Evolutionary conservation across 164 flowering plant species (phyloP), one percentile per base, ranked within the genome.

Genomic region (Sedum album): DNA sequence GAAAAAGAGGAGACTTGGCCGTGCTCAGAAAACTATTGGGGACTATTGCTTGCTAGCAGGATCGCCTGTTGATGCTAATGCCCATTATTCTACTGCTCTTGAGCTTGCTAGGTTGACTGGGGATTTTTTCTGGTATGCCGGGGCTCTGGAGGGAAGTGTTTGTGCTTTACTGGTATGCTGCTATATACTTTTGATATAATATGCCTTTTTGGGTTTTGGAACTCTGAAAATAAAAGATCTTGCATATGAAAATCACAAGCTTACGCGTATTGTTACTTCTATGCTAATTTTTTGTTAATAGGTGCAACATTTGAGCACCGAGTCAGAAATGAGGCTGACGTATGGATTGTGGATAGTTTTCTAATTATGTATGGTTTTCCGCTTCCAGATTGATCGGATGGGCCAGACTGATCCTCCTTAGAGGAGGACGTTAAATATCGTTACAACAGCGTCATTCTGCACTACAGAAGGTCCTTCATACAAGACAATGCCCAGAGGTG

Each of bases 61-160:
- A 57, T 92, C 99, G 41, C 99, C 99, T 66, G 97, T 95, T 73
- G 99, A 95, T 89, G 99, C 99, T 36, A 90, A 87, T 86, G 97
- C 96, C 8, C 99, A 95, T 76, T 95, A 92, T 78, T 83, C 96
- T 65, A 95, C 99, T 65, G 97, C 97, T 20, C 66, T 90, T 69
- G 99, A 95, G 69, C 96, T 95, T 71, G 88, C 97, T 31, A 85
- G 99, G 76, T 79, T 95, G 79, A 95, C 99, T 31, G 94, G 86
- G 53, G 99, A 95, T 79, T 90, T 68, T 75, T 95, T 95, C 76
- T 95, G 99, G 99, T 87, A 84, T 79, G 97, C 97, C 63, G 99
- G 99, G 62, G 99, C 99, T 31, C 69, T 95, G 82, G 99, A 95
- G 82, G 99, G 97, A 6, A 88, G 94, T 68, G 99, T 92, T 63